A percentile compares a stretch with the other conserved stretches of the same genome.
phyloP scores from a whole-genome alignment of 2,329 filamentous ascomycete genomes.

The Colletotrichum simmondsii region DNA sequence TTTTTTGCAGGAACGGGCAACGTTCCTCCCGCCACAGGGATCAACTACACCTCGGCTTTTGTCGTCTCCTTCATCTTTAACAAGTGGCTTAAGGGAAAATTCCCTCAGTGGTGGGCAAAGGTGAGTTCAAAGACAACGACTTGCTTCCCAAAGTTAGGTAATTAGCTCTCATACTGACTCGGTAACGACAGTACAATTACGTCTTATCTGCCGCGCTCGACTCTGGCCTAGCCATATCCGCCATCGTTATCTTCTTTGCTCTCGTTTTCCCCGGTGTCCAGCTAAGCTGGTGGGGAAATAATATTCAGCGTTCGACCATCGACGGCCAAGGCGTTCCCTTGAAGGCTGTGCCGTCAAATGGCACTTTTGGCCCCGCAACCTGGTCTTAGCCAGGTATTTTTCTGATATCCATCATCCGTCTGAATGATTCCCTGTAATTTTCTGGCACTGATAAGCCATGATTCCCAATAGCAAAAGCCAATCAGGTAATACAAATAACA shows the following conservation, averaged over 20 bases:
- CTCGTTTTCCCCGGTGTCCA: constrained; percentile 51
- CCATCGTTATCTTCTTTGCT: constrained; percentile 55
- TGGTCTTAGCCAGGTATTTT: constrained; percentile 4
- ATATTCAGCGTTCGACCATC: constrained; percentile 45
- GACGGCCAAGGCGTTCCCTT: constrained; percentile 47
- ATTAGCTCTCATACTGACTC: neutral
- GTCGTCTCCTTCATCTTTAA: constrained; percentile 22
- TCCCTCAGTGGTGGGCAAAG: constrained; percentile 28
- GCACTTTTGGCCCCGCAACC: constrained; percentile 21
- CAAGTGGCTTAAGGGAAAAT: constrained; percentile 32
- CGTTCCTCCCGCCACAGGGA: constrained; percentile 25
- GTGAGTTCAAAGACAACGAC: neutral
- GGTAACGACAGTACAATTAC: constrained; percentile 43
- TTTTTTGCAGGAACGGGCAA: constrained; percentile 29
- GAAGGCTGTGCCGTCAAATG: constrained; percentile 18
- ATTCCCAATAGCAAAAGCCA: neutral
- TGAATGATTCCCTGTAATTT: neutral
- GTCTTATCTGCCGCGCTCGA: constrained; percentile 55
- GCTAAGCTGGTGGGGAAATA: constrained; percentile 54
- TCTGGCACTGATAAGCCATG: neutral
- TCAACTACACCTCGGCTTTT: constrained; percentile 29
- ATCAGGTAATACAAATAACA: neutral
- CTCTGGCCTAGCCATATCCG: constrained; percentile 52
- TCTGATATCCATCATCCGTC: neutral
- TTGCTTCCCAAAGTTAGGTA: neutral